Evolutionary conservation across 83 land plant species (phyloP).

Genomic region (Picea abies): DNA sequence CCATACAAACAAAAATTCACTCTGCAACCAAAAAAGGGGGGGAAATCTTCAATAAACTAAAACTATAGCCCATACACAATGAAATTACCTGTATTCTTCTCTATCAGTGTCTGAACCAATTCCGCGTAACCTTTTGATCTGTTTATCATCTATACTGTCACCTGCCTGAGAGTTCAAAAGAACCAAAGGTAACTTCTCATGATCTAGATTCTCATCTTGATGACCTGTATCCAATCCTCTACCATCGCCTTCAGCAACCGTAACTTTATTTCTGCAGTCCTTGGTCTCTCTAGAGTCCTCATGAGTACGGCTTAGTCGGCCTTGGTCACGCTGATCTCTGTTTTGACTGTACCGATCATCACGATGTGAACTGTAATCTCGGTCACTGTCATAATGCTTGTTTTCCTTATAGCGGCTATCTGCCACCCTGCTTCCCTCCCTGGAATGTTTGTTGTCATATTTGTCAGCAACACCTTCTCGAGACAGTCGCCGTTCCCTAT

Average conservation of each 20-base stretch:
- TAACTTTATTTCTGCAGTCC: background rate
- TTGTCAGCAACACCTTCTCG: conserved; percentile 26
- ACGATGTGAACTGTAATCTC: conserved; percentile 25
- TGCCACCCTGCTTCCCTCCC: conserved; percentile 24
- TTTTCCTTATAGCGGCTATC: conserved; percentile 22
- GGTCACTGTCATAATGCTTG: conserved; percentile 31
- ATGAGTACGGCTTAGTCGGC: background rate
- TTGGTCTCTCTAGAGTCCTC: conserved; percentile 6
- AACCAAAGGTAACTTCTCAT: background rate
- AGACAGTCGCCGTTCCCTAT: conserved; percentile 2
- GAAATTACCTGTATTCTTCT: background rate
- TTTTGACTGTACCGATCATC: conserved; percentile 12
- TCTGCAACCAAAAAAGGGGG: no score
- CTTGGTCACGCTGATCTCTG: background rate
- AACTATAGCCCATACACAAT: no score
- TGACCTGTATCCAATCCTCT: background rate
- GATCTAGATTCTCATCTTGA: conserved; percentile 1
- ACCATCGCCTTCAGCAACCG: background rate
- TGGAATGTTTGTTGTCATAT: conserved; percentile 24
- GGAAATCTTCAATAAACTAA: no score
- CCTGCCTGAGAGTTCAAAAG: background rate
- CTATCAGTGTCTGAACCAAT: background rate
- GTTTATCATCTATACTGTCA: background rate
- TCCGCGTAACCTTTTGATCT: background rate
- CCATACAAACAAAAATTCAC: no score